Percentiles rank a stretch among this genome's conserved stretches.
Evolutionary conservation across 2,329 filamentous ascomycete species (phyloP).

Genomic region (Sporothrix curviconia): DNA sequence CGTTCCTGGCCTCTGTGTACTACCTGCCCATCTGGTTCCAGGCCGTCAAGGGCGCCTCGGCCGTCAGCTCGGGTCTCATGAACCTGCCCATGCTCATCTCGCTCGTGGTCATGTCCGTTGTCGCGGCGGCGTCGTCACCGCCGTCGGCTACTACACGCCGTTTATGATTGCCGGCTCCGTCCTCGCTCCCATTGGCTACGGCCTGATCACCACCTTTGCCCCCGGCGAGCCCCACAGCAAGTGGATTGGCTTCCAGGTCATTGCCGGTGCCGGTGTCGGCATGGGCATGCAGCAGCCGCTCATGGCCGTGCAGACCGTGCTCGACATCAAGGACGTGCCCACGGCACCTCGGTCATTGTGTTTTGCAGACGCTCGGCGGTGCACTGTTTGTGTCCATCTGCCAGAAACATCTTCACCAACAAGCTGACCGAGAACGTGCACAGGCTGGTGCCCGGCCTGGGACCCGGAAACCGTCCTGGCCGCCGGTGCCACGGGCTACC

Average conservation of each 20-base stretch:
- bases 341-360: slow-evolving; percentile 35
- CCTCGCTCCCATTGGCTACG: slow-evolving; percentile 38
- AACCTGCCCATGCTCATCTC: slow-evolving; percentile 28
- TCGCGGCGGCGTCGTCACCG: slow-evolving; percentile 26
- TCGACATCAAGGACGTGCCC: slow-evolving; percentile 34
- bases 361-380: slow-evolving; percentile 30
- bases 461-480: slow-evolving; percentile 20
- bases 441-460: slow-evolving; percentile 23
- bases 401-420: slow-evolving; percentile 38
- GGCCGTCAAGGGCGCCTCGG: slow-evolving; percentile 29
- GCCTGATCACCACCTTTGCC: slow-evolving; percentile 48
- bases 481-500: slow-evolving; percentile 24
- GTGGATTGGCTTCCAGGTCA: slow-evolving; percentile 41
- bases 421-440: slow-evolving; percentile 28
- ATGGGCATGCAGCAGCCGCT: slow-evolving; percentile 35
- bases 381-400: slow-evolving; percentile 35
- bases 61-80: slow-evolving; percentile 29
- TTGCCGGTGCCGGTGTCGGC: slow-evolving; percentile 35
- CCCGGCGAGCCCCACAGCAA: slow-evolving; percentile 36
- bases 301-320: slow-evolving; percentile 36
- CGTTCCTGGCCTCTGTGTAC: slow-evolving; percentile 22
- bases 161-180: slow-evolving; percentile 32
- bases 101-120: slow-evolving; percentile 26
- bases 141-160: slow-evolving; percentile 34
- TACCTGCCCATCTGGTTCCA: slow-evolving; percentile 32